Percentiles rank a stretch among this genome's conserved stretches.
Conservation (phyloP, 108 stramenopile genomes). For the Nitzschia putrida region DNA sequence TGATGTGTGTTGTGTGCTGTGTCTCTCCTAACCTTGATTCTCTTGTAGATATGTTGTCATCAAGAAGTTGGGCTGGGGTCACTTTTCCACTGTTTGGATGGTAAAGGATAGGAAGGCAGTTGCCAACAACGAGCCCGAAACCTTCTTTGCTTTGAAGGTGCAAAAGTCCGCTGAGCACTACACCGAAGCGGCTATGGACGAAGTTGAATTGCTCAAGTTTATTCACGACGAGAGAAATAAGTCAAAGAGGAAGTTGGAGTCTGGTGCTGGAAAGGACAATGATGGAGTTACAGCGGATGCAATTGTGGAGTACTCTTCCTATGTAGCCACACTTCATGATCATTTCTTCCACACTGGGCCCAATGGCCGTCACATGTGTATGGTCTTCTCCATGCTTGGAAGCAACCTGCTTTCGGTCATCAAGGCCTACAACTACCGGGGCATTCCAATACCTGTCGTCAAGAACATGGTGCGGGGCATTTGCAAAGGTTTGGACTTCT, state of each 20-base stretch:
- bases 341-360: conserved; percentile 95
- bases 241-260: conserved; percentile 33
- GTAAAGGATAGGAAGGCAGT: conserved; percentile 72
- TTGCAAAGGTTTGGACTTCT: conserved; percentile 91
- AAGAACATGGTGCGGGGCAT: conserved; percentile 89
- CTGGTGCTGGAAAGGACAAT: conserved; percentile 34
- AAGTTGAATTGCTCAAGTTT: conserved; percentile 92
- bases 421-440: conserved; percentile 91
- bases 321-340: conserved; percentile 89
- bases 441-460: conserved; percentile 91
- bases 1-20: not conserved
- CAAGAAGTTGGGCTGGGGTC: conserved; percentile 99
- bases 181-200: conserved; percentile 97
- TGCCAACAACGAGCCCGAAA: conserved; percentile 30
- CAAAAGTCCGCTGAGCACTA: conserved; percentile 97
- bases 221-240: conserved; percentile 73
- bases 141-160: conserved; percentile 92
- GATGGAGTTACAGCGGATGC: conserved; percentile 53
- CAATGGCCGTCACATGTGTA: conserved; percentile 96
- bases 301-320: conserved; percentile 68
- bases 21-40: not conserved
- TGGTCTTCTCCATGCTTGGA: conserved; percentile 97
- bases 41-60: conserved; percentile 86
- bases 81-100: conserved; percentile 99
- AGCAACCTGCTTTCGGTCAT: conserved; percentile 96